phyloP scores from a whole-genome alignment of 2,329 filamentous ascomycete genomes.

The Aspergillus neoniger region DNA sequence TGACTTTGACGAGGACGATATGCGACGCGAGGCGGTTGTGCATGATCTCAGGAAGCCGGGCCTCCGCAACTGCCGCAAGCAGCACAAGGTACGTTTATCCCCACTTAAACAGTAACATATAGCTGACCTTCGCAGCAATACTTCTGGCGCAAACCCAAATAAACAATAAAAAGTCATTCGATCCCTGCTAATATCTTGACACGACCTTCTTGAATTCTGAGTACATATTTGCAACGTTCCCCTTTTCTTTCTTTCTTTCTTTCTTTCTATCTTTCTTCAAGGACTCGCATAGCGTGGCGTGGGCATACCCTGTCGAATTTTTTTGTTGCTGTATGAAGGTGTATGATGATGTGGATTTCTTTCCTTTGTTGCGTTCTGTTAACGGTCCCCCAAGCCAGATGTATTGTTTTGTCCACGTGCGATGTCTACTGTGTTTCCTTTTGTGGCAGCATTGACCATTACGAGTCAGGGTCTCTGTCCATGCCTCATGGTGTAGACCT shows the following conservation, averaged over 20 bases:
- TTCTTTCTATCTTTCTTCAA: slow-evolving; percentile 11
- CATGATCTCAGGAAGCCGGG: slow-evolving; percentile 86
- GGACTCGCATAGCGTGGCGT: slow-evolving; percentile 48
- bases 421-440: slow-evolving; percentile 10
- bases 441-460: background rate
- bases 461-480: background rate
- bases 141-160: slow-evolving; percentile 68
- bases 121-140: slow-evolving; percentile 60
- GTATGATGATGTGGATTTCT: slow-evolving; percentile 25
- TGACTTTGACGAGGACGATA: slow-evolving; percentile 77
- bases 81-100: slow-evolving; percentile 77
- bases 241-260: slow-evolving; percentile 15
- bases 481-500: slow-evolving; percentile 6
- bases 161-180: slow-evolving; percentile 17
- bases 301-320: slow-evolving; percentile 41
- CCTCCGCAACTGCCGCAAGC: slow-evolving; percentile 84
- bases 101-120: background rate
- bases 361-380: slow-evolving; percentile 15
- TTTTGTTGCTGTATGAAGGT: slow-evolving; percentile 25
- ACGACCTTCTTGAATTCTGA: slow-evolving; percentile 24
- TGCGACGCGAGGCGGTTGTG: slow-evolving; percentile 78
- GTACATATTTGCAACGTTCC: slow-evolving; percentile 39
- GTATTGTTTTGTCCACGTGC: slow-evolving; percentile 11
- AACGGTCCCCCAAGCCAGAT: slow-evolving; percentile 9
- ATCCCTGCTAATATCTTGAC: slow-evolving; percentile 11